Conservation (phyloP, 768 basidiomycete species). For the Boletellus ananas region DNA sequence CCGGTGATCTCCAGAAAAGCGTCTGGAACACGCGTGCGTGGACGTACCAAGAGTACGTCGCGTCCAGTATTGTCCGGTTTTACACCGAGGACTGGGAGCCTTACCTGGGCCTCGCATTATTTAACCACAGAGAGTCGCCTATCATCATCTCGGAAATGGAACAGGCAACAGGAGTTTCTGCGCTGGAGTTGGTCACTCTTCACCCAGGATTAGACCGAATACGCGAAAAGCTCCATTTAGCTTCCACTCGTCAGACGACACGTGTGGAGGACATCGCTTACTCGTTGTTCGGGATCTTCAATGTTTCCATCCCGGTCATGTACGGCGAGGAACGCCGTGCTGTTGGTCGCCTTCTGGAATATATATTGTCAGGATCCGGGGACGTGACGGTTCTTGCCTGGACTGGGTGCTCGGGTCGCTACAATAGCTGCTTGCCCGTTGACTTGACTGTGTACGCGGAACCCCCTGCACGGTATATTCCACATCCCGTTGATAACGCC, state of each 20-base stretch:
- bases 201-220: background rate
- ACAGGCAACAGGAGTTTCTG: background rate
- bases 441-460: background rate
- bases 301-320: background rate
- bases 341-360: constrained; percentile 1
- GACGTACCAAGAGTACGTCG: background rate
- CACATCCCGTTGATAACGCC: background rate
- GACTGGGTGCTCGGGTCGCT: background rate
- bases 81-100: background rate
- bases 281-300: constrained; percentile 1
- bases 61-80: background rate
- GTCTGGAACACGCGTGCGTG: background rate
- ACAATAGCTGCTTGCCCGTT: constrained; percentile 2
- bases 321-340: constrained; percentile 1
- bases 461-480: background rate
- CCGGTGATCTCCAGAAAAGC: background rate
- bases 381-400: constrained; percentile 1
- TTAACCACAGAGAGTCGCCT: background rate
- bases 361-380: background rate
- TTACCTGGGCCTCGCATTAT: background rate
- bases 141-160: background rate
- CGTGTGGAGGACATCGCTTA: background rate
- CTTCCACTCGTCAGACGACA: background rate
- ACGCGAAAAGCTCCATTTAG: background rate
- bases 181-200: background rate